Base-by-base conservation (phyloP, 1,139 yeast species). In the Debaryomycetaceae sp. region DNA sequence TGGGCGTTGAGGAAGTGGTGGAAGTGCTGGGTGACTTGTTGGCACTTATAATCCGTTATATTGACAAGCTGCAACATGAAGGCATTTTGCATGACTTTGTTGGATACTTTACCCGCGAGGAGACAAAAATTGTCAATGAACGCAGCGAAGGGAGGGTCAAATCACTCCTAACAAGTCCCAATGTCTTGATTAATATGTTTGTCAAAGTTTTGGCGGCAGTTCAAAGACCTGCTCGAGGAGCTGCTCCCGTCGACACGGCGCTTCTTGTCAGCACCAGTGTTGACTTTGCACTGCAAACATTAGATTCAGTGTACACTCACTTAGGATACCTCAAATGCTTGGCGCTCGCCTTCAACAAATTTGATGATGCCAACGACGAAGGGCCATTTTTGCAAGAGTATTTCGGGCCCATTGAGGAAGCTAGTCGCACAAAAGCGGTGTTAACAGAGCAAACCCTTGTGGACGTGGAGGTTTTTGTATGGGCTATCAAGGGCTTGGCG, bases 401-500 rank as follows among this genome's bases (percentile, higher is more conserved):
- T 18, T 19, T 10, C 11, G 11, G 11, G 11, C 21, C 21, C 10
- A 18, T 27, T 18, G 23, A 16, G n/a, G 7, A n/a, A 4, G 29
- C 15, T 14, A 5, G 16, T 17, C 14, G 20, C 6, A 15, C 9
- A 10, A 13, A 7, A 18, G 4, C 10, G 6, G 14, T 25, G 8
- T 16, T 27, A 15, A 12, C 29, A 8, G 11, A 27, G 14, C 12
- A 5, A 6, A 23, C 29, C 18, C 28, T 50, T n/a, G 51, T 46
- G 25, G 35, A 44, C 3, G 53, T 83, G 30, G 95, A 85, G 49
- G 48, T 70, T 0, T 55, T 66, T 18, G 60, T 78, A 1, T 86
- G 95, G 96, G 54, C 78, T 4, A 60, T 78, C 18, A 88, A 85
- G 51, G 93, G 84, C 1, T 62, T 83, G 30, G 49, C 84, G 1